Percentiles rank a stretch among this genome's conserved stretches.
Evolutionary conservation across 441 rosid genomes (phyloP).

Genomic region (Mallotus japonicus): DNA sequence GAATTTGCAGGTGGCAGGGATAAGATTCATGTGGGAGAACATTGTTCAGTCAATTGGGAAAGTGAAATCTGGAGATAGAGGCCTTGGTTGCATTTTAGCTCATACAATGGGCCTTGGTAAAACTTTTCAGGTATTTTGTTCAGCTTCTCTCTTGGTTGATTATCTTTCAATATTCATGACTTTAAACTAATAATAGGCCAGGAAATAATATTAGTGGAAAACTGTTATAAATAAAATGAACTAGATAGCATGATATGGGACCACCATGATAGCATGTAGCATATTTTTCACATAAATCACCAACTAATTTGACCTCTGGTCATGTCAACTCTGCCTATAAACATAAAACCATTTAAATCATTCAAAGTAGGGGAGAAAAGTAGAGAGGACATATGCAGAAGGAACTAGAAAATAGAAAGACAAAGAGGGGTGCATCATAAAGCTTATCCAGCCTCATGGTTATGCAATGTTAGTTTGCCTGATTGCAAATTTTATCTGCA

Average conservation of each 20-base stretch:
- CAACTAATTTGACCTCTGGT: background rate
- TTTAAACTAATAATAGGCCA: background rate
- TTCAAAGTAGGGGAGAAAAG: background rate
- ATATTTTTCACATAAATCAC: background rate
- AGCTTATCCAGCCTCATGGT: background rate
- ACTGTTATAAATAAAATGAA: background rate
- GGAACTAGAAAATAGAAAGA: background rate
- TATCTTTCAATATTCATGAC: background rate
- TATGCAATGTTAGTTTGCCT: conserved; percentile 18
- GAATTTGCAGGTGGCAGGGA: conserved; percentile 81
- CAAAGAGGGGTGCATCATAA: background rate
- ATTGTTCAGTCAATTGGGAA: conserved; percentile 83
- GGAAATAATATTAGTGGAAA: background rate
- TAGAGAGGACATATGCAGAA: background rate
- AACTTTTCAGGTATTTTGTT: conserved; percentile 89
- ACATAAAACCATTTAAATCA: background rate
- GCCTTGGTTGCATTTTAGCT: conserved; percentile 99
- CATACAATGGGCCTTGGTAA: conserved; percentile 99
- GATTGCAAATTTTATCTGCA: conserved; percentile 35
- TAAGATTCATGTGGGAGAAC: conserved; percentile 99
- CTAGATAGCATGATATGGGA: background rate
- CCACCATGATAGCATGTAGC: background rate
- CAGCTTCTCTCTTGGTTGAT: conserved; percentile 14
- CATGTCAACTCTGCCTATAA: background rate
- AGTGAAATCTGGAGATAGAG: conserved; percentile 93